phyloP scores from a whole-genome alignment of 1,284 basidiomycete species.

The Heimioporus retisporus region DNA sequence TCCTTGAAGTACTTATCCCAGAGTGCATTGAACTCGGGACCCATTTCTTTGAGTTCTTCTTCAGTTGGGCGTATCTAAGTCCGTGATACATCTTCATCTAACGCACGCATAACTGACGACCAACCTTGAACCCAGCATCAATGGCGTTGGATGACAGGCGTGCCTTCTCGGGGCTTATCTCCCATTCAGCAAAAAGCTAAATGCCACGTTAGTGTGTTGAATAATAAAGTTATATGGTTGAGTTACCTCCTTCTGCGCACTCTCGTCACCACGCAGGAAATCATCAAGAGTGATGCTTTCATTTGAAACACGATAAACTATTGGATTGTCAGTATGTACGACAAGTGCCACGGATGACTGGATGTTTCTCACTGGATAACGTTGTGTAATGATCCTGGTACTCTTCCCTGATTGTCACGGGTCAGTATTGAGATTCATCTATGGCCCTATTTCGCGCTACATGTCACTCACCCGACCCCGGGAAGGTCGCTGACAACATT shows the following conservation, averaged over 20 bases:
- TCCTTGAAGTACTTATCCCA: constrained; percentile 80
- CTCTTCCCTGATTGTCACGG: constrained; percentile 58
- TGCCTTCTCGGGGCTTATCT: constrained; percentile 74
- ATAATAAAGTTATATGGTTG: not conserved
- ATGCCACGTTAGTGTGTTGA: constrained; percentile 3
- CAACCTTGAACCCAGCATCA: constrained; percentile 80
- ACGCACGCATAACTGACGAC: not conserved
- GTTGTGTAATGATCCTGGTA: constrained; percentile 84
- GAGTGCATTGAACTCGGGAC: constrained; percentile 76
- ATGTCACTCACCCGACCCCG: constrained; percentile 67
- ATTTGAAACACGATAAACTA: constrained; percentile 75
- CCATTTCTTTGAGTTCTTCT: constrained; percentile 78
- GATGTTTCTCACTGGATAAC: constrained; percentile 58
- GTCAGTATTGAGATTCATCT: constrained; percentile 3
- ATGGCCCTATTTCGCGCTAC: not conserved
- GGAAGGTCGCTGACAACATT: constrained; percentile 76
- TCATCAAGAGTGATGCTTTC: constrained; percentile 72
- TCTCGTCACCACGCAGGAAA: constrained; percentile 74
- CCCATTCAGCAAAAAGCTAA: constrained; percentile 74
- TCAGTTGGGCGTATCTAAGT: constrained; percentile 71
- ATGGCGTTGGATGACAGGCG: constrained; percentile 75
- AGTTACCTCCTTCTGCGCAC: constrained; percentile 61
- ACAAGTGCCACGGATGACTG: not conserved
- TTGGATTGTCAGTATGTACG: constrained; percentile 11
- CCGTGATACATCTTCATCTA: not conserved